phyloP scores from a whole-genome alignment of 2,329 filamentous ascomycete genomes.

The Exserohilum rostratum region DNA sequence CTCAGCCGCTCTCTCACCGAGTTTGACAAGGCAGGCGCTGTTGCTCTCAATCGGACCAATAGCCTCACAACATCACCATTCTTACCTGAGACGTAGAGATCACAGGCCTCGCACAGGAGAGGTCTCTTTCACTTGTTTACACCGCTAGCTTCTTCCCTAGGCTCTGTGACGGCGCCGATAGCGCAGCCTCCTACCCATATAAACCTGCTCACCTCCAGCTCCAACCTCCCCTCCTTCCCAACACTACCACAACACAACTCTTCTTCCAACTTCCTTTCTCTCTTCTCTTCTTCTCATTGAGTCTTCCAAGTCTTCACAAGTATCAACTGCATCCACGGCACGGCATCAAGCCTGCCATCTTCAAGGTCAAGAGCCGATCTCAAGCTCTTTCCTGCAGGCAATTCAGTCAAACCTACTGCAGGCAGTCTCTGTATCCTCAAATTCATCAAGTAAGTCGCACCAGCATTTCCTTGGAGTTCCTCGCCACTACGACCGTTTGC shows the following conservation, averaged over 20 bases:
- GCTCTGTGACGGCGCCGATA: not conserved
- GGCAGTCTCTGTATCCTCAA: conserved; percentile 15
- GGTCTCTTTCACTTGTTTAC: conserved; percentile 15
- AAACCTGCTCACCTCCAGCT: conserved; percentile 15
- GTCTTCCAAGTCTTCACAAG: not conserved
- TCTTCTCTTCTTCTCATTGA: not conserved
- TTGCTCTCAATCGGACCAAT: not conserved
- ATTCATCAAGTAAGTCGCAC: conserved; percentile 22
- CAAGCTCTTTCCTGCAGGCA: conserved; percentile 22
- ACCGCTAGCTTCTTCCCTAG: not conserved
- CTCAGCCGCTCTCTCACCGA: conserved; percentile 2
- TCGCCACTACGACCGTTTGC: not conserved
- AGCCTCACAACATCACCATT: not conserved
- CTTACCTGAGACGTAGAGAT: not conserved
- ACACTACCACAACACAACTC: conserved; percentile 15
- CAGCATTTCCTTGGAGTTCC: not conserved
- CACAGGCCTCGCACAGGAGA: not conserved
- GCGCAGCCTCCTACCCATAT: conserved; percentile 16
- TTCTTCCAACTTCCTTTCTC: conserved; percentile 5
- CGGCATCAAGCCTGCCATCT: not conserved
- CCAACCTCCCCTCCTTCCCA: conserved; percentile 20
- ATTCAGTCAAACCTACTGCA: conserved; percentile 24
- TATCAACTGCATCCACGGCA: not conserved
- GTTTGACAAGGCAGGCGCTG: not conserved
- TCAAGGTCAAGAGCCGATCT: conserved; percentile 20